Evolutionary conservation across 2,329 filamentous ascomycete genomes (phyloP), one percentile per base, ranked within the genome.

Genomic region (Colletotrichum destructivum): DNA sequence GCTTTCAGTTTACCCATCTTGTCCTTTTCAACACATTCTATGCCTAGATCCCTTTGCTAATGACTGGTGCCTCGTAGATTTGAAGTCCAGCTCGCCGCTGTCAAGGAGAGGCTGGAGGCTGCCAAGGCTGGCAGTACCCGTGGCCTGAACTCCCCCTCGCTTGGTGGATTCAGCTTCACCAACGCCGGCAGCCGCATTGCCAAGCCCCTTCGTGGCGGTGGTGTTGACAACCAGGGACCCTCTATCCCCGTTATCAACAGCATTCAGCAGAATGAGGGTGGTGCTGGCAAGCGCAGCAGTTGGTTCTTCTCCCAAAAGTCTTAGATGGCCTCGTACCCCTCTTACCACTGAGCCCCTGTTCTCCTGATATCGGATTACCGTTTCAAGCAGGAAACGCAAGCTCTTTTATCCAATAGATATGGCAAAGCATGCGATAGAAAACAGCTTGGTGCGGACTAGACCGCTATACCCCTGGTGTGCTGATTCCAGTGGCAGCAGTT

Each of bases 71-170:
- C 26, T 51, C 62, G 26, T 70, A 98, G 96, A 82, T 99, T 99
- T 87, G 96, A 99, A 87, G 92, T 94, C 47, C 96, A 99, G 85
- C 93, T 99, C 81, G 93, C 95, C 54, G 95, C 95, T 62, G 96
- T 99, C 84, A 99, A 98, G 87, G 96, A 99, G 82, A 94, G 96
- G 74, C 92, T 99, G 75, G 96, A 99, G 84, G 93, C 94, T 63
- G 96, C 95, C 81, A 99, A 98, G 84, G 90, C 92, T 60, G 94
- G 95, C 78, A 96, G 93, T 75, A 98, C 95, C 13, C 92, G 95
- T 75, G 95, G 94, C 65, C 90, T 98, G 66, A 90, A 90, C 75
- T 89, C 91, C 59, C 87, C 89, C 9, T 87, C 88, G 66, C 82
- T 87, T 73, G 90, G 88, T 61, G 90, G 90, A 78, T 96, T 97